Conservation (phyloP, 139 green algal species). For the Coccomyxa sp. region DNA sequence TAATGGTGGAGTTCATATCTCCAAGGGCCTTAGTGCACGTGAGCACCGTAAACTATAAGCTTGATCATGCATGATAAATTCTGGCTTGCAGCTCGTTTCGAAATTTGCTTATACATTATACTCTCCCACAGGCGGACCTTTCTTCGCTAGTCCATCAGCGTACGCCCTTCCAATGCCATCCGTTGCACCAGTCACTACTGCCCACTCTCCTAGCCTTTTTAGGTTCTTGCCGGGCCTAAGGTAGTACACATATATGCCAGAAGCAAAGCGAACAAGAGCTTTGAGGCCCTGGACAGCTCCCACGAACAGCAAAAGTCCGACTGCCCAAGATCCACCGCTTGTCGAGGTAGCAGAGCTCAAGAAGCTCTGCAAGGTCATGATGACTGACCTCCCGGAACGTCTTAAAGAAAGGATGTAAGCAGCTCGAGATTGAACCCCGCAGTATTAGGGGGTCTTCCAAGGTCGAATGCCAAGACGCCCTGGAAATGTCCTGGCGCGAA, state of each 20-base stretch:
- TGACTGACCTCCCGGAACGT: background rate
- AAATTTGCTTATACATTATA: too few relatives aligned
- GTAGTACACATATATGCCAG: slow-evolving; percentile 35
- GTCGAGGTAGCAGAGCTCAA: background rate
- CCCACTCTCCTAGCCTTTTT: slow-evolving; percentile 44
- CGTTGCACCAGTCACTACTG: slow-evolving; percentile 75
- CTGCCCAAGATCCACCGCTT: slow-evolving; percentile 6
- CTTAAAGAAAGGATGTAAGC: too few relatives aligned
- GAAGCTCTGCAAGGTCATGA: background rate
- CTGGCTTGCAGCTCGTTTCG: too few relatives aligned
- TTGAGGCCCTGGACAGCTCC: background rate
- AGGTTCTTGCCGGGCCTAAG: slow-evolving; percentile 56
- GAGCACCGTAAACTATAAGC: too few relatives aligned
- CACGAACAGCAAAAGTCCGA: background rate
- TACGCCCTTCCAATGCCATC: slow-evolving; percentile 80
- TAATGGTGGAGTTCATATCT: too few relatives aligned
- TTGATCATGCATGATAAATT: too few relatives aligned
- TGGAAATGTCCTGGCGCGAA: too few relatives aligned
- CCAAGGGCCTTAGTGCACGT: too few relatives aligned
- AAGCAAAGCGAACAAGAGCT: background rate
- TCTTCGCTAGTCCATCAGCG: slow-evolving; percentile 47
- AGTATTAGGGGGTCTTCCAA: too few relatives aligned
- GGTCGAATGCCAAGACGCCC: too few relatives aligned
- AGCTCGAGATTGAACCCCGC: too few relatives aligned
- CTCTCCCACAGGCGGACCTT: slow-evolving; percentile 15